Conservation (phyloP, 2,329 filamentous ascomycete genomes). For the Pyricularia pennisetigena region DNA sequence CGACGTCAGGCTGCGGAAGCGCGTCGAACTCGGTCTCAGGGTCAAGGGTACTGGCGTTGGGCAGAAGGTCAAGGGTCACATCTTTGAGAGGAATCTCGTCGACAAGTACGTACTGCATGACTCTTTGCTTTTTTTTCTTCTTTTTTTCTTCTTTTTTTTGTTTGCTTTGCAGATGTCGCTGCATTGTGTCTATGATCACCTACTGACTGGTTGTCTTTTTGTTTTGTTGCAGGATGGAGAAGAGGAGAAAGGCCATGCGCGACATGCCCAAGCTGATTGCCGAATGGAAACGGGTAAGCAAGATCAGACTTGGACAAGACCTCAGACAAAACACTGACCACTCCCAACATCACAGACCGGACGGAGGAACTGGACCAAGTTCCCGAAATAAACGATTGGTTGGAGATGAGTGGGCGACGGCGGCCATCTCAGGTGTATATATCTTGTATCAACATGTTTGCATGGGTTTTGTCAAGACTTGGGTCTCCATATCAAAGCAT, state of each 20-base stretch:
- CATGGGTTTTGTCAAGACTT: constrained; percentile 2
- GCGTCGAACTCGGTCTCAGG: constrained; percentile 69
- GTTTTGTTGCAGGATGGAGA: constrained; percentile 57
- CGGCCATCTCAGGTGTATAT: constrained; percentile 6
- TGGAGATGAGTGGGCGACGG: background rate
- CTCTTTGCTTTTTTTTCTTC: constrained; percentile 13
- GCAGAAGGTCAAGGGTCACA: constrained; percentile 89
- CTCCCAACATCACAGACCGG: constrained; percentile 30
- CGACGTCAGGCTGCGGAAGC: constrained; percentile 56
- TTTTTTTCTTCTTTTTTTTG: background rate
- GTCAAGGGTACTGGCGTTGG: constrained; percentile 92
- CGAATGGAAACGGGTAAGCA: constrained; percentile 80
- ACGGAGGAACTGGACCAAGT: constrained; percentile 46
- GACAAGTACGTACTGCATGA: constrained; percentile 43
- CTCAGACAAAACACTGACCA: background rate
- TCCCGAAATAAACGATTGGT: constrained; percentile 36
- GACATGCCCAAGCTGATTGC: constrained; percentile 88
- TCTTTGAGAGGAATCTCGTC: constrained; percentile 80
- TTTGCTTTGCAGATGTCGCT: background rate
- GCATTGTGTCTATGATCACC: background rate
- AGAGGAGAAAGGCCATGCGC: constrained; percentile 84
- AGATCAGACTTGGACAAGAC: background rate
- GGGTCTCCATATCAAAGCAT: background rate
- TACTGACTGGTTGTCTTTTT: constrained; percentile 1
- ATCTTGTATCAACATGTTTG: constrained; percentile 6